Evolutionary conservation across 306 rosid genomes (phyloP).

Genomic region (Bauhinia variegata): DNA sequence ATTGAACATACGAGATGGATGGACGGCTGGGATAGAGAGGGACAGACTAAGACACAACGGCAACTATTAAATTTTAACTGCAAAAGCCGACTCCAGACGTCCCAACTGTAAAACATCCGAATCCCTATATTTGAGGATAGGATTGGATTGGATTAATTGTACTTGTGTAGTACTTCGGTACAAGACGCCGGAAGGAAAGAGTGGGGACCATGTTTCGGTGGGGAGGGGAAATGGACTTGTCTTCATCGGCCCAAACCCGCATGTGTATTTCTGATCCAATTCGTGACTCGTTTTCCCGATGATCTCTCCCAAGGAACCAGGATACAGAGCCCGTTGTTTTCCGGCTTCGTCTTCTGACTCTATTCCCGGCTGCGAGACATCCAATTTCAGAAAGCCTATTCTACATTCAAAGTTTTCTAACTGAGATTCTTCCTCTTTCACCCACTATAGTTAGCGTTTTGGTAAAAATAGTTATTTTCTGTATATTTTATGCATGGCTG

Average conservation of each 20-base stretch:
- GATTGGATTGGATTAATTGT: too few relatives aligned
- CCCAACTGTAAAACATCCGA: too few relatives aligned
- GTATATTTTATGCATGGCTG: conserved; percentile 40
- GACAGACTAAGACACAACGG: too few relatives aligned
- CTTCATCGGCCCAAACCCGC: background rate
- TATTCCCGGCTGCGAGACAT: background rate
- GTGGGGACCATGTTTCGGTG: background rate
- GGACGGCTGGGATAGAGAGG: too few relatives aligned
- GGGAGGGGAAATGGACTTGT: background rate
- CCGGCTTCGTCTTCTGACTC: background rate
- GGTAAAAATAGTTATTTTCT: background rate
- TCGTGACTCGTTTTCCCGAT: background rate
- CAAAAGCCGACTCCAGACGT: too few relatives aligned
- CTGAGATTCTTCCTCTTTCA: background rate
- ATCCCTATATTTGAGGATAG: too few relatives aligned
- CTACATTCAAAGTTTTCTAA: background rate
- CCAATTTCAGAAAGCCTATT: conserved; percentile 15
- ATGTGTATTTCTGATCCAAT: too few relatives aligned
- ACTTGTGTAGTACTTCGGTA: too few relatives aligned
- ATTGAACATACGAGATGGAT: too few relatives aligned
- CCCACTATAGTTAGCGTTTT: background rate
- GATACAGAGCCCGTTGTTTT: background rate
- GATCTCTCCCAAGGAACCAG: background rate
- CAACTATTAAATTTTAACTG: too few relatives aligned
- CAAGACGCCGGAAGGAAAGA: too few relatives aligned